Base-by-base conservation (phyloP, 1,284 basidiomycete genomes). In the Xerocomus amazonicus region DNA sequence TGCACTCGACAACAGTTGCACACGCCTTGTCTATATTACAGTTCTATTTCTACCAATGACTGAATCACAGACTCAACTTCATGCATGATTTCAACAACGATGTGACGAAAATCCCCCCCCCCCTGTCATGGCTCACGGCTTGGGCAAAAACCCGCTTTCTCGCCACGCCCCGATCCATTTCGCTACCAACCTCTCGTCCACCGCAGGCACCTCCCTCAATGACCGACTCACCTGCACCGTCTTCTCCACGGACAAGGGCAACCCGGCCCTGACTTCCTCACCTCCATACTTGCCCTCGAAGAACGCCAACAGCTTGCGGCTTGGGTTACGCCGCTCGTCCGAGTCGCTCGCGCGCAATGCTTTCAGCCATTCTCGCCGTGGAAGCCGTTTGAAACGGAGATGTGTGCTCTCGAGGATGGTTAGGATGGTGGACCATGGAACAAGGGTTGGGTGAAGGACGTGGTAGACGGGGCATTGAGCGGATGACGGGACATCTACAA, bases 291-390 rank as follows among this genome's bases (percentile, higher is more conserved):
- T 65, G 32, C 57, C 51, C 33, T 67, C 63, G 47, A 67, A 76
- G 59, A 72, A 75, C 2, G 62, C 63, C 33, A 79, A 51, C 48
- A 80, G 63, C 64, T 80, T 80, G 53, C 75, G 69, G 3, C 73
- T 74, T 7, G 78, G 79, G 56, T 80, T 80, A 13, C 59, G 62
- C 1, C 47, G 62, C n/a, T 73, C 70, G 32, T 80, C 72, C 0
- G 66, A 58, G 33, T 77, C 69, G 14, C 70, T 74, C 40, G 62
- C 61, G 0, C 66, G 66, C 23, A 84, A 60, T 0, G 60, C 59
- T 28, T 70, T 63, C n/a, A 83, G 61, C 80, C 81, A 82, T 44
- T 75, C 68, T 2, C 56, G 57, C 6, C 69, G 65, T 3, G 71
- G 57, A 14, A 81, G 70, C 0, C 67, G 56, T 19, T 77, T 69